These are phyloP conservation scores for Dioscorea alata DNA, from an alignment of 106 monocot species.

Conservation along the genomic window DNA sequence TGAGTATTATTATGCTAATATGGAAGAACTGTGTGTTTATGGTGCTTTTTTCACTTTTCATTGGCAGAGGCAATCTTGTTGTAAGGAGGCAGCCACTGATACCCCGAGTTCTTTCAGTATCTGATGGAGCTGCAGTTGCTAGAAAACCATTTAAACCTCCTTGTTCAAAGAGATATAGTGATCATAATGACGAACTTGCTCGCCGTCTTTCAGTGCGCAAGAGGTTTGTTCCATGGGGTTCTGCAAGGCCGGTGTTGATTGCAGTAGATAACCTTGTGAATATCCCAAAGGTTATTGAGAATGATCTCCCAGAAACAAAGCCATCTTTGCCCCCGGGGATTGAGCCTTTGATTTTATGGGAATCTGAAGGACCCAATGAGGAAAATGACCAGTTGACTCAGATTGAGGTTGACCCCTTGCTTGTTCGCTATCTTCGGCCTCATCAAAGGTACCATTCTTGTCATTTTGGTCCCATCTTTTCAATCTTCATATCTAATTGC, in stretches of 20 bases:
- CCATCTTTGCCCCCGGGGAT: constrained; percentile 65
- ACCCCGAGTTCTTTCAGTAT: constrained; percentile 86
- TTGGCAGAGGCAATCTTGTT: constrained; percentile 70
- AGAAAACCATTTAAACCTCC: constrained; percentile 96
- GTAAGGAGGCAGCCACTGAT: constrained; percentile 84
- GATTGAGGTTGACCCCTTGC: constrained; percentile 72
- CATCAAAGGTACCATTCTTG: constrained; percentile 75
- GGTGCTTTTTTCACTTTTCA: background rate
- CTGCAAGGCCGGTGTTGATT: constrained; percentile 43
- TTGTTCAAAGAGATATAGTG: constrained; percentile 48
- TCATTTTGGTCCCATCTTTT: background rate
- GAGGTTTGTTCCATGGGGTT: constrained; percentile 95
- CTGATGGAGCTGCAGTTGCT: constrained; percentile 75
- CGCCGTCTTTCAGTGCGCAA: constrained; percentile 83
- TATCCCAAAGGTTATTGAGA: constrained; percentile 19
- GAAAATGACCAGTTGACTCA: constrained; percentile 12
- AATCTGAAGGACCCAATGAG: constrained; percentile 37
- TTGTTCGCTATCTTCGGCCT: constrained; percentile 83
- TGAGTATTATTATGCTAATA: background rate
- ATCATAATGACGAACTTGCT: constrained; percentile 61
- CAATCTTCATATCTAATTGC: background rate
- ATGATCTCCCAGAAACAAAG: constrained; percentile 32
- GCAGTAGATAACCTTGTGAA: constrained; percentile 37
- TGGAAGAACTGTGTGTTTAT: background rate
- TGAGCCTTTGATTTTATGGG: constrained; percentile 88